Evolutionary conservation across 1,139 yeast genomes (phyloP), one percentile per base, ranked within the genome.

Genomic region (Meyerozyma athensensis): DNA sequence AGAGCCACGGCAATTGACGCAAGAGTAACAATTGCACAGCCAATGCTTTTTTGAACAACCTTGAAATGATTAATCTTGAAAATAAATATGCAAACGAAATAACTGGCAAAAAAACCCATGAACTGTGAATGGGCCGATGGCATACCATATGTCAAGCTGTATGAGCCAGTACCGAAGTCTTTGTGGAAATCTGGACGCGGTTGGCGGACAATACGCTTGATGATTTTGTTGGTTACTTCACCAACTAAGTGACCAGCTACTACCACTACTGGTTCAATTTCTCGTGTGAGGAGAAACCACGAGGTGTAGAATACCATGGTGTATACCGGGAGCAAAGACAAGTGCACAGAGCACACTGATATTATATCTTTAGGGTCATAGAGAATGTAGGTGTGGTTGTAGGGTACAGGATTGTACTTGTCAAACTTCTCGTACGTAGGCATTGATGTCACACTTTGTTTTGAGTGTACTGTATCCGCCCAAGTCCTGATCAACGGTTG

Each of bases 121-220:
- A 90, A 92, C 61, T 92, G 98, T 0, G 96, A 80, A 59, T 92
- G 98, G 2, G 97, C 96, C 39, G 92, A 81, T 0, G 98, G 98
- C 97, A 92, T 90, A 0, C 98, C 98, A 57, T 83, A 87, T 2
- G 86, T 84, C 38, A 80, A 67, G 33, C 52, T 71, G 61, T 62
- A 59, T 45, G 72, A 59, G 44, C 74, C 65, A 45, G 69, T 39
- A 46, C 79, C 66, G 52, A 72, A 67, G 26, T 69, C 74, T 37
- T 68, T 70, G 49, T 78, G 79, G 50, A 66, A 67, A 5, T 72
- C 66, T 0, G 98, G 98, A 39, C 98, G 71, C 19, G 87, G 84
- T 52, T 85, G 86, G 49, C 74, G 77, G 35, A 87, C 59, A 2
- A 74, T 35, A 22, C 70, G 66, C 58, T 92, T 92, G 35, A 86